A percentile compares a stretch with the other conserved stretches of the same genome.
Evolutionary conservation across 2,329 filamentous ascomycete genomes (phyloP).

Genomic region (Colletotrichum chlorophyti): DNA sequence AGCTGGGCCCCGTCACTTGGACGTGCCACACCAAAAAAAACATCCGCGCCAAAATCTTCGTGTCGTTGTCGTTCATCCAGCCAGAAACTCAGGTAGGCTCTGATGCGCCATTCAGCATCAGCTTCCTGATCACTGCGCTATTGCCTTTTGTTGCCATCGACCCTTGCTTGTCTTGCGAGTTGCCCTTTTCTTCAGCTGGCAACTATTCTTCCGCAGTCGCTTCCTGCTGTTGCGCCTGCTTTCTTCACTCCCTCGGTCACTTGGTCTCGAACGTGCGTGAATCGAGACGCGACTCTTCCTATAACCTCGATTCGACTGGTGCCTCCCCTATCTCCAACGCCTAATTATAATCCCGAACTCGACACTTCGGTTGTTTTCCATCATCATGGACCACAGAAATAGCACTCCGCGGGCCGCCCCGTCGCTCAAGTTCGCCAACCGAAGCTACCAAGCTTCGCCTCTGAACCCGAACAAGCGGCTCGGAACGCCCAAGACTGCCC

Average conservation of each 20-base stretch:
- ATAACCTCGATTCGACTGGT: constrained; percentile 12
- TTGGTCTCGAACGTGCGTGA: constrained; percentile 25
- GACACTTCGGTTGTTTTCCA: neutral
- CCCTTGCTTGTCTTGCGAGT: neutral
- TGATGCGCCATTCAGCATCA: constrained; percentile 27
- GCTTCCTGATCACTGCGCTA: constrained; percentile 25
- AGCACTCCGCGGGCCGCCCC: constrained; percentile 48
- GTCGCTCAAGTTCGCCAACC: constrained; percentile 51
- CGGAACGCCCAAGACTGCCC: constrained; percentile 45
- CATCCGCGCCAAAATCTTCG: constrained; percentile 26
- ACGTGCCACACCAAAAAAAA: constrained; percentile 27
- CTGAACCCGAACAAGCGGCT: constrained; percentile 41
- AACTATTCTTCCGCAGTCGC: neutral
- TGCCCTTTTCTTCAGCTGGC: neutral
- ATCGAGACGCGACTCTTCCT: constrained; percentile 20
- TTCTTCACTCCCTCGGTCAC: neutral
- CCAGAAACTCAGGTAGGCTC: constrained; percentile 17
- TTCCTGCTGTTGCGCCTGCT: constrained; percentile 14
- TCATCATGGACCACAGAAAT: constrained; percentile 32
- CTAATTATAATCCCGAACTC: constrained; percentile 10
- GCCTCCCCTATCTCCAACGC: constrained; percentile 12
- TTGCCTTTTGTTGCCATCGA: constrained; percentile 4
- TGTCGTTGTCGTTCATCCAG: constrained; percentile 9
- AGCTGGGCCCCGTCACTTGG: constrained; percentile 19
- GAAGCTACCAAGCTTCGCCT: constrained; percentile 47